Conservation (phyloP, 352 stramenopile genomes). For the Phytophthora nicotianae region DNA sequence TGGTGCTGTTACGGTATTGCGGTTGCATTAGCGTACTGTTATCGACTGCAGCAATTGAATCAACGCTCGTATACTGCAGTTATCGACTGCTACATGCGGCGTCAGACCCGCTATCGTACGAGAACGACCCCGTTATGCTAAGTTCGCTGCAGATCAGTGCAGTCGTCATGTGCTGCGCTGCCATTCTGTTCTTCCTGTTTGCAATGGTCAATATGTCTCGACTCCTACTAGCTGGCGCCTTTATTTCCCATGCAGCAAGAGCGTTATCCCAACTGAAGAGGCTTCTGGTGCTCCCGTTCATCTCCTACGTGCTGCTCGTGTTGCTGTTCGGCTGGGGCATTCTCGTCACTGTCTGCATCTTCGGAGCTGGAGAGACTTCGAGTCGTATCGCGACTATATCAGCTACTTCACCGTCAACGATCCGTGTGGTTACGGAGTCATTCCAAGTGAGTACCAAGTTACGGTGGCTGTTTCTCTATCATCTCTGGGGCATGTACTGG, state of each 20-base stretch:
- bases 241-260: slow-evolving; percentile 80
- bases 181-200: slow-evolving; percentile 73
- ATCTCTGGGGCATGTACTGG: slow-evolving; percentile 85
- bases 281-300: slow-evolving; percentile 71
- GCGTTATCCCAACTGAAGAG: slow-evolving; percentile 69
- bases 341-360: slow-evolving; percentile 76
- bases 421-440: slow-evolving; percentile 70
- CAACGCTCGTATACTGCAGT: slow-evolving; percentile 64
- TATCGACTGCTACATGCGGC: slow-evolving; percentile 62
- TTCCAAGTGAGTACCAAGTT: slow-evolving; percentile 70
- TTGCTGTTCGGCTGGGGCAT: slow-evolving; percentile 77
- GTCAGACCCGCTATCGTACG: slow-evolving; percentile 51
- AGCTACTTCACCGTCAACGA: slow-evolving; percentile 44
- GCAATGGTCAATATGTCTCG: slow-evolving; percentile 66
- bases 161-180: slow-evolving; percentile 59
- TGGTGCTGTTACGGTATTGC: slow-evolving; percentile 72
- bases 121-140: slow-evolving; percentile 69
- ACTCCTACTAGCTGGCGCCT: slow-evolving; percentile 69
- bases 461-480: slow-evolving; percentile 80
- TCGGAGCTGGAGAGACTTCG: slow-evolving; percentile 67
- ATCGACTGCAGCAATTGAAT: slow-evolving; percentile 66
- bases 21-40: slow-evolving; percentile 76
- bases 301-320: slow-evolving; percentile 67
- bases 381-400: slow-evolving; percentile 65
- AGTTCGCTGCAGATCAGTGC: slow-evolving; percentile 70